Conservation (phyloP, 345 rosid genomes). For the Pistacia vera region DNA sequence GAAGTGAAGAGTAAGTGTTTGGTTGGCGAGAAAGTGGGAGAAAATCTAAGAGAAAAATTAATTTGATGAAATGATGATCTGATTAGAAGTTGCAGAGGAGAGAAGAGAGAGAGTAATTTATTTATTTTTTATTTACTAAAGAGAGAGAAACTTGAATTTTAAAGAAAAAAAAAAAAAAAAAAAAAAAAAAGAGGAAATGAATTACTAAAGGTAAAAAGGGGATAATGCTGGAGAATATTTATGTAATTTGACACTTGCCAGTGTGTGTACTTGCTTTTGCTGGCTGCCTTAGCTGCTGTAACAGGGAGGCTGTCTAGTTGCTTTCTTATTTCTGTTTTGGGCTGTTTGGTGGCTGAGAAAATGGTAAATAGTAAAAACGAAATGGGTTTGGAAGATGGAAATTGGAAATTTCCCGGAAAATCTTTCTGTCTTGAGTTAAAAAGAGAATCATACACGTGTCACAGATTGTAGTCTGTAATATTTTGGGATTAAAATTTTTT, state of each 20-base stretch:
- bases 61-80: constrained; percentile 27
- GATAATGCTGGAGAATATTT: neutral
- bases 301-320: neutral
- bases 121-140: neutral
- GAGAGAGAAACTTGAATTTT: neutral
- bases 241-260: neutral
- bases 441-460: no score
- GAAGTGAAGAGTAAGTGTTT: constrained; percentile 1
- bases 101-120: constrained; percentile 22
- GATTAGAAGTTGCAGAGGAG: constrained; percentile 34
- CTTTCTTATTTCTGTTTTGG: neutral
- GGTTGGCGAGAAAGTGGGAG: constrained; percentile 30
- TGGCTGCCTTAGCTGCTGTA: neutral
- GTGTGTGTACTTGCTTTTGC: neutral
- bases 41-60: constrained; percentile 21
- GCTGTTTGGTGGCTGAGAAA: constrained; percentile 13
- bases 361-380: no score
- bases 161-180: neutral
- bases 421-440: no score
- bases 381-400: no score
- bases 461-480: no score
- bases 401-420: no score
- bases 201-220: neutral
- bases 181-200: neutral
- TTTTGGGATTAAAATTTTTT: neutral